Conservation (phyloP, 2,329 filamentous ascomycete genomes). For the Pseudogymnoascus sp. region DNA sequence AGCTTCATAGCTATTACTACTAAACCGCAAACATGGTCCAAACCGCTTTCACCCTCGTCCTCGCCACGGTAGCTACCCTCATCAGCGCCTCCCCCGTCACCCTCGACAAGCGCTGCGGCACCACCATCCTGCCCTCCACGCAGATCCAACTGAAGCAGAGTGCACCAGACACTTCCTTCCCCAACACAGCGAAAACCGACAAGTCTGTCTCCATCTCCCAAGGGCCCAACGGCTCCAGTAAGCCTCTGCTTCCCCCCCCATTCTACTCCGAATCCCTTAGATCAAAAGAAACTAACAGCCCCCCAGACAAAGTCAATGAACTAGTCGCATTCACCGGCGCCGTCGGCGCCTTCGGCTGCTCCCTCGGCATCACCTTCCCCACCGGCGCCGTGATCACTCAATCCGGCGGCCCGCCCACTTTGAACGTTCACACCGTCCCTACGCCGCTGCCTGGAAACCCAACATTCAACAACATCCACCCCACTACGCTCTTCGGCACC, state of each 20-base stretch:
- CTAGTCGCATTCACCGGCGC: background rate
- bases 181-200: background rate
- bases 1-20: background rate
- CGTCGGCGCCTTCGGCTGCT: conserved; percentile 1
- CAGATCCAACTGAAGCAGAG: conserved; percentile 1
- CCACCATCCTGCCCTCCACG: background rate
- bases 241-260: background rate
- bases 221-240: background rate
- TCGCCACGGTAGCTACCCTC: background rate
- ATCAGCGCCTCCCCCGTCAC: background rate
- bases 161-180: background rate
- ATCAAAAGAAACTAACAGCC: background rate
- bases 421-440: background rate
- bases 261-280: background rate
- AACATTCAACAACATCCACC: conserved; percentile 1
- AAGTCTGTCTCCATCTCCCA: background rate
- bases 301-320: background rate
- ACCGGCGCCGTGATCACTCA: background rate
- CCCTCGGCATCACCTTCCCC: conserved; percentile 3
- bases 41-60: background rate
- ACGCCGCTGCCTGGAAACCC: background rate
- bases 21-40: background rate
- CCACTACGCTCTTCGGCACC: background rate
- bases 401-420: background rate
- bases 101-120: conserved; percentile 1